Base-by-base conservation (phyloP, 805 yeast genomes). In the Ogataea methanolica region DNA sequence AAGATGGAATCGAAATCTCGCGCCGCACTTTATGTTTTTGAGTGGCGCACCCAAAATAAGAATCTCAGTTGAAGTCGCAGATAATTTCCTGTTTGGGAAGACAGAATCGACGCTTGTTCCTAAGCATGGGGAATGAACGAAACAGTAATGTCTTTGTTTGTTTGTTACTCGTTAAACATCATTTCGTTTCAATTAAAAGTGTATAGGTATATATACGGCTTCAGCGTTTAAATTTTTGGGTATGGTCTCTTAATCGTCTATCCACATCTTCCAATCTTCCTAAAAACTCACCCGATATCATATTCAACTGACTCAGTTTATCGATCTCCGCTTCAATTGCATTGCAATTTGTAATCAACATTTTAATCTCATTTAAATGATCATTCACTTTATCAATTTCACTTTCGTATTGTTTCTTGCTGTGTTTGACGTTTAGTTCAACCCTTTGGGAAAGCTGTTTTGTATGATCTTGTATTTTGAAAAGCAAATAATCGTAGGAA, bases 401-500 rank as follows among this genome's bases (percentile, higher is more conserved):
- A 8, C 33, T 17, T 33, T 60, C 64, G 34, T 61, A 57, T 19
- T 56, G 46, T 6, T 41, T 41, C 43, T 61, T 61, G 11, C 59
- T 55, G 5, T 55, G 54, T 6, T 55, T 41, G 2, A 67, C 62
- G 41, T 60, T 60, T 6, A 52, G 42, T 16, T 55, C 61, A 1
- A 68, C 62, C 39, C 56, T 55, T 35, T 63, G 61, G 12, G 67
- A 54, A n/a, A 68, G 62, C 2, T 70, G 65, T 21, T 72, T 65
- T 6, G 85, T 73, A 45, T 75, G 73, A 50, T 81, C 86, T 41
- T 75, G 73, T 43, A 86, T 82, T 59, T 78, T 80, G 66, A 70
- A 82, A 60, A 85, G 60, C 36, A 86, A 62, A 55, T 83, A 82
- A 56, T 86, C 92, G 59, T 77, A 85, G 45, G 75, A 76, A 22